Evolutionary conservation across 2,329 filamentous ascomycete species (phyloP).

Genomic region (Talaromyces sp.): DNA sequence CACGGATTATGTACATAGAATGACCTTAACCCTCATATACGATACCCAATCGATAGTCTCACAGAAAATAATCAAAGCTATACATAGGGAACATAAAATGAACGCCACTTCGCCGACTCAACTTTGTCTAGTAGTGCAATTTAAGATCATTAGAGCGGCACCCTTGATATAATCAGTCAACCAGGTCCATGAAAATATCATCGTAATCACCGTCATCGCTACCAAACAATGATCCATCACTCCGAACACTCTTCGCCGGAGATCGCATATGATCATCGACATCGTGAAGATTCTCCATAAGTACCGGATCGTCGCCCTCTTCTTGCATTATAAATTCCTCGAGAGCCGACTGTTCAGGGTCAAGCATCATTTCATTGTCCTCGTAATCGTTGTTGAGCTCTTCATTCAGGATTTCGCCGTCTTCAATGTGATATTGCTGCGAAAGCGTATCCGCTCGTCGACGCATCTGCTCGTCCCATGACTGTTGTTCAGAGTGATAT

Average conservation of each 20-base stretch:
- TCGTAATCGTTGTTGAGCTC: conserved; percentile 10
- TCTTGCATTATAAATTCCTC: conserved; percentile 38
- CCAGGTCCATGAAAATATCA: conserved; percentile 62
- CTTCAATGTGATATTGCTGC: conserved; percentile 19
- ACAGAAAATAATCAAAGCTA: not conserved
- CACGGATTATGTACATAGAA: conserved; percentile 11
- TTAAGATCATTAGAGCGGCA: not conserved
- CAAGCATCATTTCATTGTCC: conserved; percentile 18
- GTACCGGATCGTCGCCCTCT: conserved; percentile 32
- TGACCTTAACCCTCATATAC: conserved; percentile 13
- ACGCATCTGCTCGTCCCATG: conserved; percentile 40
- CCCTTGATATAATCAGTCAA: conserved; percentile 40
- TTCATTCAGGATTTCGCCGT: conserved; percentile 17
- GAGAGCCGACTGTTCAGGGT: conserved; percentile 27
- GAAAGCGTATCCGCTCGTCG: conserved; percentile 30
- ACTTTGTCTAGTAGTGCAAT: not conserved
- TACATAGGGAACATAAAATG: not conserved
- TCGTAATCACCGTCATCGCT: conserved; percentile 59
- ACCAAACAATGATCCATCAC: conserved; percentile 24
- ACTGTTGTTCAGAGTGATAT: conserved; percentile 36
- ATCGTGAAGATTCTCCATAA: conserved; percentile 21
- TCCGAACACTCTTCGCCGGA: conserved; percentile 8
- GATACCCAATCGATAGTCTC: conserved; percentile 14
- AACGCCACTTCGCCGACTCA: not conserved
- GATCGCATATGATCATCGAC: conserved; percentile 1